Evolutionary conservation across 2,329 filamentous ascomycete genomes (phyloP).

Genomic region (Elsinoe perseae): DNA sequence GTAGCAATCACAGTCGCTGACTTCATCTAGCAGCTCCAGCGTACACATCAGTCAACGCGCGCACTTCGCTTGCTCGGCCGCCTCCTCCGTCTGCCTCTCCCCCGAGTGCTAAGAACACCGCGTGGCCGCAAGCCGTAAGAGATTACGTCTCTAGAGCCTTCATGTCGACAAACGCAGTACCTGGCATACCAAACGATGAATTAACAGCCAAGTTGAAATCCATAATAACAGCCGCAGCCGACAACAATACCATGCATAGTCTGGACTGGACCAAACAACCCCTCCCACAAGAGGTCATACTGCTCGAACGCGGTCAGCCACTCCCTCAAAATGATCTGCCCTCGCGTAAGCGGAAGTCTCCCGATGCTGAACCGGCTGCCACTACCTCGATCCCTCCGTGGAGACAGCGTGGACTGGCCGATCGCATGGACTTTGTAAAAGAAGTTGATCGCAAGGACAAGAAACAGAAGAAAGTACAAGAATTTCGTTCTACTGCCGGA

Average conservation of each 20-base stretch:
- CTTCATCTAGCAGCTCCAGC: slow-evolving; percentile 30
- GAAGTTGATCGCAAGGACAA: slow-evolving; percentile 41
- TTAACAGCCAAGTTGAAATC: slow-evolving; percentile 79
- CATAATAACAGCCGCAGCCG: slow-evolving; percentile 75
- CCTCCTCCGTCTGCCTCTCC: not conserved
- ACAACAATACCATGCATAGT: slow-evolving; percentile 60
- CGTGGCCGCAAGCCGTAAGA: slow-evolving; percentile 77
- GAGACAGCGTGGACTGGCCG: slow-evolving; percentile 61
- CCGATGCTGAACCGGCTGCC: slow-evolving; percentile 50
- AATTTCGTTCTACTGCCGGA: slow-evolving; percentile 33
- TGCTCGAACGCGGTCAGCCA: slow-evolving; percentile 53
- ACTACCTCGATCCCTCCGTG: slow-evolving; percentile 57
- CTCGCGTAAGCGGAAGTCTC: slow-evolving; percentile 74
- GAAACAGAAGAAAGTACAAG: slow-evolving; percentile 31
- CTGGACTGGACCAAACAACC: slow-evolving; percentile 79
- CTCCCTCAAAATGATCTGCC: slow-evolving; percentile 22
- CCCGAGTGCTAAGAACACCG: slow-evolving; percentile 50
- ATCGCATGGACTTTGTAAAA: slow-evolving; percentile 62
- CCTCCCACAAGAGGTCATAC: slow-evolving; percentile 76
- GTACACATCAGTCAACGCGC: slow-evolving; percentile 40
- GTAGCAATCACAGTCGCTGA: not conserved
- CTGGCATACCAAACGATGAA: slow-evolving; percentile 47
- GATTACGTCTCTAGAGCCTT: slow-evolving; percentile 87
- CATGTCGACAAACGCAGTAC: slow-evolving; percentile 54
- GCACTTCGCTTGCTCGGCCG: slow-evolving; percentile 32